Percentiles rank a stretch among this genome's conserved stretches.
These are phyloP conservation scores for Fragilariopsis cylindrus DNA, from an alignment of 108 stramenopile species.

Conservation along the genomic window DNA sequence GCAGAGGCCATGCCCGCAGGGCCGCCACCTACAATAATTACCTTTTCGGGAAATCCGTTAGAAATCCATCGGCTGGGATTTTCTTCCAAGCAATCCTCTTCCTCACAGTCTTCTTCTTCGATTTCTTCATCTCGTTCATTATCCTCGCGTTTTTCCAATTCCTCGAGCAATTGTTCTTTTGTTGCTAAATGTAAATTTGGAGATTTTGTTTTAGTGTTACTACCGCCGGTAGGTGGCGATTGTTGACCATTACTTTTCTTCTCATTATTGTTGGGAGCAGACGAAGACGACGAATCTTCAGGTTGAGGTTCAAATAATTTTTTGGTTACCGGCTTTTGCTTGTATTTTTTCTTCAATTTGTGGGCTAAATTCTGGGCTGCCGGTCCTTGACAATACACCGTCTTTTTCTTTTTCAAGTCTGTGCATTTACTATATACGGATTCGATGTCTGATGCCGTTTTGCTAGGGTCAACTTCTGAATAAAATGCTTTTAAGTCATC, in stretches of 20 bases:
- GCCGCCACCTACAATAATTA: slow-evolving; percentile 89
- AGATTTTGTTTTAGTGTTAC: slow-evolving; percentile 21
- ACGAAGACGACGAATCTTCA: slow-evolving; percentile 24
- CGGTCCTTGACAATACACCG: slow-evolving; percentile 65
- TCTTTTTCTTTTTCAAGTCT: slow-evolving; percentile 56
- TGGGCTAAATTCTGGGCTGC: slow-evolving; percentile 72
- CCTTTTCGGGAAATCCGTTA: slow-evolving; percentile 68
- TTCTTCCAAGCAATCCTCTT: slow-evolving; percentile 63
- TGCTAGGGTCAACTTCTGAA: slow-evolving; percentile 65
- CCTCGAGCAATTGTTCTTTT: slow-evolving; percentile 75
- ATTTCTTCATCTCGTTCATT: slow-evolving; percentile 76
- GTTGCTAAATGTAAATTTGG: slow-evolving; percentile 82
- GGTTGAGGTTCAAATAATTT: slow-evolving; percentile 50
- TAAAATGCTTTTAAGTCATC: slow-evolving; percentile 71
- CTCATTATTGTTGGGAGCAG: slow-evolving; percentile 10
- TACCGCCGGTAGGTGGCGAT: background rate
- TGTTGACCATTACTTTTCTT: slow-evolving; percentile 12
- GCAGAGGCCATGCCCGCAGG: slow-evolving; percentile 93
- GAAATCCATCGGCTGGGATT: slow-evolving; percentile 65
- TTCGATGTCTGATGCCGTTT: slow-evolving; percentile 62
- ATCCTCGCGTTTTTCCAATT: slow-evolving; percentile 81
- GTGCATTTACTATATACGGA: slow-evolving; percentile 83
- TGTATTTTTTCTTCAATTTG: slow-evolving; percentile 89
- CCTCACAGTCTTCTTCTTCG: slow-evolving; percentile 76
- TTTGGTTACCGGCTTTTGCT: slow-evolving; percentile 50